Conservation (phyloP, 2,329 filamentous ascomycete species). For the Aureobasidium sp. region DNA sequence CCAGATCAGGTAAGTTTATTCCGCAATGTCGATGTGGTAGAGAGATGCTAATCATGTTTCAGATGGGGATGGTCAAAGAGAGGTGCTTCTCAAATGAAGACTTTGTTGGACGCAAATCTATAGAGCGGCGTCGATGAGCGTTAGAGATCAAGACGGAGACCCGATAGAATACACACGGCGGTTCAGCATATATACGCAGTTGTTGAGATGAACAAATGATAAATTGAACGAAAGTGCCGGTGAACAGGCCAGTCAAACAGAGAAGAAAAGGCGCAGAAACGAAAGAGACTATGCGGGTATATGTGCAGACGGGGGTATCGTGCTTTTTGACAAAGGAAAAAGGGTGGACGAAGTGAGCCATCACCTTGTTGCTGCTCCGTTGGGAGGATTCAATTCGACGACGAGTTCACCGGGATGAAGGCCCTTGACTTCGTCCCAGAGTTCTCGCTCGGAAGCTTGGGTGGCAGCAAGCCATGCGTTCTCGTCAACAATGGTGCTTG, state of each 20-base stretch:
- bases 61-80: slow-evolving; percentile 15
- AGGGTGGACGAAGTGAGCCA: not conserved
- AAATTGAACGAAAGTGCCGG: no score
- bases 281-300: not conserved
- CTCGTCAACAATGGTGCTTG: slow-evolving; percentile 8
- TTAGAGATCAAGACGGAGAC: not conserved
- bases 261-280: not conserved
- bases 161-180: no score
- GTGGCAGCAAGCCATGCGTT: slow-evolving; percentile 28
- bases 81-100: slow-evolving; percentile 9
- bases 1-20: slow-evolving; percentile 60
- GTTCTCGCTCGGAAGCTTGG: slow-evolving; percentile 21
- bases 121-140: not conserved
- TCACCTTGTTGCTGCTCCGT: not conserved
- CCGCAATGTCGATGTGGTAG: slow-evolving; percentile 11
- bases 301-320: slow-evolving; percentile 15
- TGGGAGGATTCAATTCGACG: slow-evolving; percentile 8
- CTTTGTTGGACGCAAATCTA: slow-evolving; percentile 4
- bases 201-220: not conserved
- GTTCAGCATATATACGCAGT: no score
- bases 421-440: slow-evolving; percentile 22
- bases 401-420: slow-evolving; percentile 25
- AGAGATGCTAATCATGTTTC: not conserved
- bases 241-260: no score
- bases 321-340: slow-evolving; percentile 11